Conservation (phyloP, 169 alveolate species). For the Sarcocystis neurona region DNA sequence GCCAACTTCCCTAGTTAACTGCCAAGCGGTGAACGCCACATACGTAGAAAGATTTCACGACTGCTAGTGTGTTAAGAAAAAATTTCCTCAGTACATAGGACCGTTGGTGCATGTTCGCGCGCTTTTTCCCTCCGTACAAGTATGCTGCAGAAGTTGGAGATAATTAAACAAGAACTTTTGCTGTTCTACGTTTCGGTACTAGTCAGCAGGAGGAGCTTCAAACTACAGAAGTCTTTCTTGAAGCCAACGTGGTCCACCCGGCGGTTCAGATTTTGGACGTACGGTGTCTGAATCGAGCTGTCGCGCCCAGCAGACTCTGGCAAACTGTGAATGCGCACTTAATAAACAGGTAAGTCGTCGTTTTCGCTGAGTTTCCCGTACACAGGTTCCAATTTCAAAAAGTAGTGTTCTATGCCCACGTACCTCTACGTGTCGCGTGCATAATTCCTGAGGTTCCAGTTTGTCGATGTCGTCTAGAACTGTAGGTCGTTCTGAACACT, state of each 20-base stretch:
- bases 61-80: no score
- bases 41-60: no score
- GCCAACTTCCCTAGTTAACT: no score
- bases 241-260: slow-evolving; percentile 22
- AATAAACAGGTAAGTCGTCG: background rate
- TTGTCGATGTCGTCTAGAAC: background rate
- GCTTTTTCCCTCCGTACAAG: no score
- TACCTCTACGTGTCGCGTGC: background rate
- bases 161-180: no score
- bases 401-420: background rate
- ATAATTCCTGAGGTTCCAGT: background rate
- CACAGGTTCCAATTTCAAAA: background rate
- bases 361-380: background rate
- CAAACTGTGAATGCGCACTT: background rate
- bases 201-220: background rate
- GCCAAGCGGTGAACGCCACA: no score
- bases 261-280: background rate
- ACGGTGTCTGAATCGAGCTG: background rate
- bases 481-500: background rate
- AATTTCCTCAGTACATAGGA: no score
- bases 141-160: no score
- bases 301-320: slow-evolving; percentile 6
- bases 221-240: background rate
- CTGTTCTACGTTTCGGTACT: background rate
- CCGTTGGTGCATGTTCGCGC: no score